Percentiles rank a stretch among this genome's conserved stretches.
Evolutionary conservation across 2,329 filamentous ascomycete species (phyloP).

Genomic region (Penicillium fuscoglaucum): DNA sequence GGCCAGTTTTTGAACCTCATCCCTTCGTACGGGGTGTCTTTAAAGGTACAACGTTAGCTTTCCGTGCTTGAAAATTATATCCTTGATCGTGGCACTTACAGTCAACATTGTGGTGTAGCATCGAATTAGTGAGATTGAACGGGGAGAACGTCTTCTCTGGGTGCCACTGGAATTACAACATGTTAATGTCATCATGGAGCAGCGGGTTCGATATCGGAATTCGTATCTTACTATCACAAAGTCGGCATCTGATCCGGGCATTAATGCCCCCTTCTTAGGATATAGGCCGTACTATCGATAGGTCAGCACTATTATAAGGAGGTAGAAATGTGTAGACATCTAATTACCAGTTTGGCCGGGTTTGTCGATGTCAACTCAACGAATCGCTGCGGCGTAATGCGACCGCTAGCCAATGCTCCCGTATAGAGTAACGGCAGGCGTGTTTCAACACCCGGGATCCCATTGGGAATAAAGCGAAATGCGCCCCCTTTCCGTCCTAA

Average conservation of each 20-base stretch:
- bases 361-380: background rate
- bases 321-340: background rate
- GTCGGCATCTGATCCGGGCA: background rate
- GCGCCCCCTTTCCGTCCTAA: background rate
- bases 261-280: background rate
- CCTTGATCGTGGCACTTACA: background rate
- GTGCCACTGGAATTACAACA: background rate
- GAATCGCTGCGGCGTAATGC: background rate
- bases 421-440: background rate
- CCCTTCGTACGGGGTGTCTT: too few relatives aligned
- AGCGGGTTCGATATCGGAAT: background rate
- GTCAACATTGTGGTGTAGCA: background rate
- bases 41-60: too few relatives aligned
- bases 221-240: background rate
- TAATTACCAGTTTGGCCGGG: background rate
- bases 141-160: background rate
- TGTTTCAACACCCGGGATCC: background rate
- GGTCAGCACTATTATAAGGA: background rate
- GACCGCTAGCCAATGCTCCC: background rate
- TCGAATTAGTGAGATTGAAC: background rate
- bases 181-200: background rate
- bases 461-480: background rate
- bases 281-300: background rate
- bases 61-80: background rate
- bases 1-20: too few relatives aligned